Base-by-base conservation (phyloP, 345 rosid species). In the Hibiscus mutabilis region DNA sequence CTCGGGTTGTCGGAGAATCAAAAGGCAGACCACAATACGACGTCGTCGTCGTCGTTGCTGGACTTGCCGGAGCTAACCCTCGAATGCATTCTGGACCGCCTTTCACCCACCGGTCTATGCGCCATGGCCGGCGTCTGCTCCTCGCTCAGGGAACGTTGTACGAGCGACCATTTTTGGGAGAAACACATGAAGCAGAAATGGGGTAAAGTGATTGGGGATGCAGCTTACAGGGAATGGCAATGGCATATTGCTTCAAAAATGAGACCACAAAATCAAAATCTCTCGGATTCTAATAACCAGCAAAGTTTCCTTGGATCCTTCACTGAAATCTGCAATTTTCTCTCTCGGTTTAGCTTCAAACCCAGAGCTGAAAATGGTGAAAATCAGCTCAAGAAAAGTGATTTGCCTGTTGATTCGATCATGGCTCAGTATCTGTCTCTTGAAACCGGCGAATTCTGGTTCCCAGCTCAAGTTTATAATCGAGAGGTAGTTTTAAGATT, bases 401-500 rank as follows among this genome's bases (percentile, higher is more conserved):
- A 61, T 7, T 72, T 72, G 51, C 83, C 87, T 35, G 72, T 66
- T 35, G 81, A 82, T 81, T 89, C 97, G 63, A 70, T 84, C 57
- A 87, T 90, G 91, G 75, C 88, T 47, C 81, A 85, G 86, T 94
- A 90, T 74, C 83, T 89, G 14, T 82, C 91, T 46, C 91, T 94
- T 46, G 95, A 94, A 72, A 87, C 71, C 49, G 98, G 98, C 71
- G 79, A 82, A 79, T 86, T 88, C 64, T 80, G 91, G 89, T 91
- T 91, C 75, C 97, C 97, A 4, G 97, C 91, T 75, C 98, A 94
- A 68, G 96, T 91, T 77, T 91, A 84, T 67, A 94, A 94, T 53
- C 85, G 97, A 0, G 97, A 91, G 97, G 98, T 94, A 84, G 8
- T 46, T 9, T 0, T 53, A 53, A n/a, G n/a, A n/a, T n/a, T n/a